Percentiles rank a stretch among this genome's conserved stretches.
Conservation (phyloP, 139 green algal genomes). For the Diplosphaera chodatii region DNA sequence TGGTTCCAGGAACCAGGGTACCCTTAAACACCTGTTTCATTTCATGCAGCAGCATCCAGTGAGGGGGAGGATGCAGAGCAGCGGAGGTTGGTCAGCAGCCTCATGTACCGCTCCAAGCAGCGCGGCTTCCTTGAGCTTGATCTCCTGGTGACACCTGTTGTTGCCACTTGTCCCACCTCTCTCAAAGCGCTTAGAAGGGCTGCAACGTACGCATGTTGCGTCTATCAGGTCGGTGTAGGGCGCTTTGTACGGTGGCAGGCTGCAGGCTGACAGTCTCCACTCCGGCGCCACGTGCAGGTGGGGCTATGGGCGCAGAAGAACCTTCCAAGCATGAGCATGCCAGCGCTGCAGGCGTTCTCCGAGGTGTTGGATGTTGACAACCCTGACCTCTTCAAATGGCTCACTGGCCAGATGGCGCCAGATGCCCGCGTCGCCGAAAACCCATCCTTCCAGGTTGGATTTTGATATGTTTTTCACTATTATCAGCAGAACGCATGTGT, state of each 20-base stretch:
- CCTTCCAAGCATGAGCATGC: conserved; percentile 38
- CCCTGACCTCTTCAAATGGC: conserved; percentile 80
- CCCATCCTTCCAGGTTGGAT: conserved; percentile 36
- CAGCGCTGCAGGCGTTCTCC: conserved; percentile 37
- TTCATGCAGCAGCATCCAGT: too few relatives aligned
- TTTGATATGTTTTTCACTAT: too few relatives aligned
- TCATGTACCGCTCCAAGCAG: conserved; percentile 75
- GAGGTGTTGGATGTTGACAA: conserved; percentile 72
- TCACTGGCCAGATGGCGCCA: conserved; percentile 59
- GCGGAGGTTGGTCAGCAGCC: conserved; percentile 44
- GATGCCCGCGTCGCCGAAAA: conserved; percentile 43
- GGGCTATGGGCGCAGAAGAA: conserved; percentile 71
- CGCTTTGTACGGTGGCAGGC: too few relatives aligned
- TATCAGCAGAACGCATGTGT: too few relatives aligned
- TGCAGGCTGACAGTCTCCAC: too few relatives aligned
- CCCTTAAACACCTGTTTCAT: too few relatives aligned
- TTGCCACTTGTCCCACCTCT: too few relatives aligned
- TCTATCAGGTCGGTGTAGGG: too few relatives aligned
- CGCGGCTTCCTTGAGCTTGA: conserved; percentile 83
- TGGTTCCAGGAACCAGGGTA: too few relatives aligned
- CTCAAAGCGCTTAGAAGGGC: too few relatives aligned
- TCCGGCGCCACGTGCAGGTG: conserved; percentile 10
- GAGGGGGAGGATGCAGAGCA: not conserved
- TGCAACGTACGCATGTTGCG: too few relatives aligned
- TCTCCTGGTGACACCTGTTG: conserved; percentile 65